Evolutionary conservation across 2,329 filamentous ascomycete species (phyloP).

Genomic region (Rasamsonia emersonii): DNA sequence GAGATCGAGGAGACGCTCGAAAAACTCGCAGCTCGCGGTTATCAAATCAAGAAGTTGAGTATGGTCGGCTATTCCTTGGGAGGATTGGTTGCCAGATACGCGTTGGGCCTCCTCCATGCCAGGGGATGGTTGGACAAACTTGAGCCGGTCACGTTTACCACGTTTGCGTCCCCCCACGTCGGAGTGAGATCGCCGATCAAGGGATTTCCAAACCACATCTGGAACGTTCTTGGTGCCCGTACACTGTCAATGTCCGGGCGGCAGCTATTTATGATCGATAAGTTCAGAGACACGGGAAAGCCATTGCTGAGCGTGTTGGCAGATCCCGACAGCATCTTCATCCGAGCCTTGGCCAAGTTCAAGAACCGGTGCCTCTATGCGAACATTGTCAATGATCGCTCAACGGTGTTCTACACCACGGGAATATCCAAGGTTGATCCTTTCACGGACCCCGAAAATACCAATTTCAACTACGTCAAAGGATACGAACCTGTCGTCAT

Average conservation of each 20-base stretch:
- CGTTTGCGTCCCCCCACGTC: conserved; percentile 78
- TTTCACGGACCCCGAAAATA: conserved; percentile 56
- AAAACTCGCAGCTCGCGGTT: conserved; percentile 50
- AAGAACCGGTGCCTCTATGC: conserved; percentile 69
- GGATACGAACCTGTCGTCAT: conserved; percentile 70
- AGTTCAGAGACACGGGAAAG: conserved; percentile 72
- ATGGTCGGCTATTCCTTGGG: conserved; percentile 85
- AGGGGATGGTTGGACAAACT: conserved; percentile 72
- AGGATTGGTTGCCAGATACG: conserved; percentile 77
- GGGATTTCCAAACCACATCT: conserved; percentile 59
- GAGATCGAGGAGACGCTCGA: conserved; percentile 55
- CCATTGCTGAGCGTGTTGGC: conserved; percentile 74
- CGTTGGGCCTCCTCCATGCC: conserved; percentile 72
- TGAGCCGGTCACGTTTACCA: conserved; percentile 86
- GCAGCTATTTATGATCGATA: conserved; percentile 81
- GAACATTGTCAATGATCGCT: conserved; percentile 80
- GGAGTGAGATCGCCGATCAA: conserved; percentile 63
- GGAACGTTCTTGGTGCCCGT: conserved; percentile 75
- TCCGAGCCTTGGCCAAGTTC: conserved; percentile 68
- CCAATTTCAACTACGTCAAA: conserved; percentile 64
- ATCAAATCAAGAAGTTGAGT: conserved; percentile 71
- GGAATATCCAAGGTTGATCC: conserved; percentile 70
- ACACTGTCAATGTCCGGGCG: conserved; percentile 74
- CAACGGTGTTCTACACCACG: conserved; percentile 75
- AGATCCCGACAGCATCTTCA: conserved; percentile 77